phyloP scores from a whole-genome alignment of 176 grass and related monocot species.

The Thalia dealbata region DNA sequence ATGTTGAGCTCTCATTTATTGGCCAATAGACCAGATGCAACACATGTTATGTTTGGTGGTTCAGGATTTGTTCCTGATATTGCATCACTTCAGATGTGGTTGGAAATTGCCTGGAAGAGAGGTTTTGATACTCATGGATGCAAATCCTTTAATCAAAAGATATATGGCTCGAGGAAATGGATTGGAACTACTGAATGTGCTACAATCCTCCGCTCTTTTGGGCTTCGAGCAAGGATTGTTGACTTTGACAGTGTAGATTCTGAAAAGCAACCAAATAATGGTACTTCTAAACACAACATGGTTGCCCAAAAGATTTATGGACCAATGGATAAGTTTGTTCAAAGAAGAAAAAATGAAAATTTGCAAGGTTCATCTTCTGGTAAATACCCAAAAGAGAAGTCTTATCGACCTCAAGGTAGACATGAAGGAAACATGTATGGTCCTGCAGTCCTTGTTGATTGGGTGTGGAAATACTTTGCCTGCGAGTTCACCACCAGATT shows the following conservation, averaged over 20 bases:
- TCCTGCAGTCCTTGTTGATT: constrained; percentile 58
- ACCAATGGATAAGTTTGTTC: constrained; percentile 77
- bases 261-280: constrained; percentile 14
- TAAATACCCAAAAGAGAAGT: constrained; percentile 21
- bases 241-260: constrained; percentile 90
- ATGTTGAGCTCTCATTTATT: constrained; percentile 78
- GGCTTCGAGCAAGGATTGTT: constrained; percentile 63
- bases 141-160: constrained; percentile 40
- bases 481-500: constrained; percentile 25
- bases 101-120: constrained; percentile 84
- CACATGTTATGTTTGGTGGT: constrained; percentile 52
- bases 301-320: constrained; percentile 27
- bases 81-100: constrained; percentile 81
- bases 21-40: constrained; percentile 43
- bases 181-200: constrained; percentile 78
- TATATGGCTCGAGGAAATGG: constrained; percentile 78
- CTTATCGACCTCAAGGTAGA: neutral
- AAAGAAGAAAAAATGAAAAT: constrained; percentile 11
- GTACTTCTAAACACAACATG: constrained; percentile 25
- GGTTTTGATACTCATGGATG: constrained; percentile 52
- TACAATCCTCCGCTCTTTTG: constrained; percentile 69
- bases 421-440: constrained; percentile 24
- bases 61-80: constrained; percentile 87
- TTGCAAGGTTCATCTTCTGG: constrained; percentile 12
- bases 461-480: constrained; percentile 89